Evolutionary conservation across 768 basidiomycete genomes (phyloP), one percentile per base, ranked within the genome.

Genomic region (Trametes coccinea): DNA sequence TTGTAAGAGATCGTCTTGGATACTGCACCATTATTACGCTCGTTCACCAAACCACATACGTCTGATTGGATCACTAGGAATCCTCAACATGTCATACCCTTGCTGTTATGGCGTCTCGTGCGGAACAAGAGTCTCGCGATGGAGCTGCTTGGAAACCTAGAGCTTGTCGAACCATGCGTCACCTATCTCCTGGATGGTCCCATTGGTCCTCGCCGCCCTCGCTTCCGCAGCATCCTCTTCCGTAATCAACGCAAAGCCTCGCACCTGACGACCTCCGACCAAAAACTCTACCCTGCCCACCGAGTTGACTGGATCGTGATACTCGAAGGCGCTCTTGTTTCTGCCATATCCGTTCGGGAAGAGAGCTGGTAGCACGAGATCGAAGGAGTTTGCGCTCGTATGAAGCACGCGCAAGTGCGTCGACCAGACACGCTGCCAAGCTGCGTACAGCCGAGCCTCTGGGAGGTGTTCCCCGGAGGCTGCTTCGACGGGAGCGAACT

Each of bases 281-380:
- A 60, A 41, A 33, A 62, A 65, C 53, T 57, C 60, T 17, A 34
- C 64, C 22, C 53, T 55, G 4, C 56, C 59, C 5, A 46, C 46
- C 14, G 39, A 56, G 29, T 47, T 16, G 13, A 40, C 56, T 31
- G 40, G 31, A 33, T 54, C 53, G 37, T 40, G 55, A 49, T 51
- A 56, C 55, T 56, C 59, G 59, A 65, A 65, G 6, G 63, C 54
- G 9, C 43, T 65, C 37, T 17, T 54, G 40, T 61, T 61, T 33
- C 0, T 5, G 9, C 80, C 78, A 48, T 74, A 79, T 5, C 79
- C 78, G 0, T 72, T 22, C 0, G 75, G 72, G 62, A 73, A 79
- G 2, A 77, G 66, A 3, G 62, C 59, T 5, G 74, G 70, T 2
- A 68, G 53, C 10, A 56, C 27, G 4, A 72, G 37, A 1, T 22